Conservation (phyloP, 495 filamentous ascomycete species). For the Tuber umbilicatum region DNA sequence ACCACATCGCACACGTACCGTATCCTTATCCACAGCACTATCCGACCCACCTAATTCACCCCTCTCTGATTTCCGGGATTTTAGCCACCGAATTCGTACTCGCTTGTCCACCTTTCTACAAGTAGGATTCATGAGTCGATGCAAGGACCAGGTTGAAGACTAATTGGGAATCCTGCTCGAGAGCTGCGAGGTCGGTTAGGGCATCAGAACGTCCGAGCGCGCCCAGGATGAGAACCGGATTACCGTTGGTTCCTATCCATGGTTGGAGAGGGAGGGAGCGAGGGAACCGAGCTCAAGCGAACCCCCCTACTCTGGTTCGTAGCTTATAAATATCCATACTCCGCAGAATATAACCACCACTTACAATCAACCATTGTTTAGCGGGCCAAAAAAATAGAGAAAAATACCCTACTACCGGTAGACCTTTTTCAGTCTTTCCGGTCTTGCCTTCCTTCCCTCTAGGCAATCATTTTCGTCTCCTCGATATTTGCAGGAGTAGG, state of each 20-base stretch:
- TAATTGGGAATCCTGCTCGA: slow-evolving; percentile 33
- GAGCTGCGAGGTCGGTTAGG: slow-evolving; percentile 32
- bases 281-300: slow-evolving; percentile 39
- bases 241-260: slow-evolving; percentile 38
- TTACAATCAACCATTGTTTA: neutral
- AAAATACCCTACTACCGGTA: neutral
- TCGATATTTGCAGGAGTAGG: neutral
- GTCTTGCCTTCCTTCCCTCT: neutral
- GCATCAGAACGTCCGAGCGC: slow-evolving; percentile 31
- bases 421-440: neutral
- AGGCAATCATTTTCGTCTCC: neutral
- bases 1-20: neutral
- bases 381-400: neutral
- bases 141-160: slow-evolving; percentile 34
- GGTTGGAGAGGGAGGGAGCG: slow-evolving; percentile 37
- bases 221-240: slow-evolving; percentile 36
- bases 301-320: slow-evolving; percentile 36
- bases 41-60: slow-evolving; percentile 21
- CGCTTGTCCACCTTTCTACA: slow-evolving; percentile 26
- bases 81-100: slow-evolving; percentile 37
- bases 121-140: slow-evolving; percentile 20
- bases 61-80: slow-evolving; percentile 30
- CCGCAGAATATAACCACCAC: neutral
- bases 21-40: slow-evolving; percentile 19
- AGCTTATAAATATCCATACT: slow-evolving; percentile 20